Conservation (phyloP, 306 rosid species). For the Trifolium fragiferum region DNA sequence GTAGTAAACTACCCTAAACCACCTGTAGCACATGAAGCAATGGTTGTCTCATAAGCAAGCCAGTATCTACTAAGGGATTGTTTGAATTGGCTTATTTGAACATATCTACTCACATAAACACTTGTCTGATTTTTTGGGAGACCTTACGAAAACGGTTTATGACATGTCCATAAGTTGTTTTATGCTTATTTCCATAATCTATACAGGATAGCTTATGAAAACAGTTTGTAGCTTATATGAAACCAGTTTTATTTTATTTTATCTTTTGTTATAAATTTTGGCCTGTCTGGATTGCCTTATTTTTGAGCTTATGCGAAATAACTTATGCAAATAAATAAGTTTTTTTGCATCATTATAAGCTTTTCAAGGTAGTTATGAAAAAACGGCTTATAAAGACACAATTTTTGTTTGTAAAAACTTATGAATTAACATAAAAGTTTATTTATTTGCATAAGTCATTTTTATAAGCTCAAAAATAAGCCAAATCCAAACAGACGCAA, state of each 20-base stretch:
- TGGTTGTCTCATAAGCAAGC: slow-evolving; percentile 16
- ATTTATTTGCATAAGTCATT: too few species aligned
- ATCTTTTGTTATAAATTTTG: too few species aligned
- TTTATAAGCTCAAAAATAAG: too few species aligned
- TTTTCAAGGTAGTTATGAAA: too few species aligned
- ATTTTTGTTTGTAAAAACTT: too few species aligned
- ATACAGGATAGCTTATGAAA: not conserved
- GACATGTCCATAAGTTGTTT: not conserved
- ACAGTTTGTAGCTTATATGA: not conserved
- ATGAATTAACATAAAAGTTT: too few species aligned
- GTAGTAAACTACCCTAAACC: not conserved
- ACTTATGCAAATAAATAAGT: too few species aligned
- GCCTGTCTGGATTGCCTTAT: too few species aligned
- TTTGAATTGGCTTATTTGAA: not conserved
- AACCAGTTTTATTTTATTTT: not conserved
- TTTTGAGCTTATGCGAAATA: too few species aligned
- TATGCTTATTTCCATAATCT: not conserved
- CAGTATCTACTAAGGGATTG: not conserved
- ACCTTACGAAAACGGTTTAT: not conserved
- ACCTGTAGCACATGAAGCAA: slow-evolving; percentile 4
- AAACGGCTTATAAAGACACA: too few species aligned
- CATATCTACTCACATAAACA: not conserved
- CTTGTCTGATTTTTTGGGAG: not conserved
- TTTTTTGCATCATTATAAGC: too few species aligned
- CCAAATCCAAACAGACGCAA: too few species aligned